Evolutionary conservation across 352 stramenopile species (phyloP).

Genomic region (Pythium chondricola): DNA sequence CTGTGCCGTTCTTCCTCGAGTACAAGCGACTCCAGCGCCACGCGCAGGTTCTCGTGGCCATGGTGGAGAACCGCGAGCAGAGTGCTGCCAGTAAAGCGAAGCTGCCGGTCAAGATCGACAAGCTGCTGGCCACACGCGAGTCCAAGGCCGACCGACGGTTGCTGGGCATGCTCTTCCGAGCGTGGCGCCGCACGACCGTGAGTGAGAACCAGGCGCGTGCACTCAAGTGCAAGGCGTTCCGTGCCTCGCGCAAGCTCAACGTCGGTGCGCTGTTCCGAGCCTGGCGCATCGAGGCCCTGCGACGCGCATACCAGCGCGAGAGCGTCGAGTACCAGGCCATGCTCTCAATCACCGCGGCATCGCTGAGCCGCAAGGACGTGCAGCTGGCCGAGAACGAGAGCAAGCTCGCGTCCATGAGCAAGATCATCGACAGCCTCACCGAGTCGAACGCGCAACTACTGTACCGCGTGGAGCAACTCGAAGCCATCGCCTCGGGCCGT

Average conservation of each 20-base stretch:
- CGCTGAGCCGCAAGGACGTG: conserved; percentile 72
- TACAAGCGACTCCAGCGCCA: conserved; percentile 49
- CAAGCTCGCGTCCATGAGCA: conserved; percentile 64
- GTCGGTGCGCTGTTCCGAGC: conserved; percentile 58
- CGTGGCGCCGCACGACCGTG: conserved; percentile 28
- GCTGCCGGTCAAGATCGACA: conserved; percentile 37
- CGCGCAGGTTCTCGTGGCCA: conserved; percentile 40
- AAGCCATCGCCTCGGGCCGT: conserved; percentile 34
- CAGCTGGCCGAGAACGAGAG: conserved; percentile 52
- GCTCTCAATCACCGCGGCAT: conserved; percentile 66
- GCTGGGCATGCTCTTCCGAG: conserved; percentile 36
- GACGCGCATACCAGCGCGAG: conserved; percentile 65
- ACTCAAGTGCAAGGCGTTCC: conserved; percentile 64
- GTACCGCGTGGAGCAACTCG: conserved; percentile 54
- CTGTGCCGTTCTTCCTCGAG: conserved; percentile 63
- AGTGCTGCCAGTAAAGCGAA: conserved; percentile 30
- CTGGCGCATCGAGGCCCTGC: conserved; percentile 65
- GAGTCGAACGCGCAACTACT: conserved; percentile 68
- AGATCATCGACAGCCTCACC: conserved; percentile 75
- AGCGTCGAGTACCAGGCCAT: conserved; percentile 79
- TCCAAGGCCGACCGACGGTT: conserved; percentile 12
- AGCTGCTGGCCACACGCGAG: conserved; percentile 22
- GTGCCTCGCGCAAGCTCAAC: conserved; percentile 39
- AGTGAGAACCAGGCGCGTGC: conserved; percentile 39
- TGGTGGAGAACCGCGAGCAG: conserved; percentile 46